phyloP scores from a whole-genome alignment of 1,284 basidiomycete species.

The Cryptococcus amylolentus region DNA sequence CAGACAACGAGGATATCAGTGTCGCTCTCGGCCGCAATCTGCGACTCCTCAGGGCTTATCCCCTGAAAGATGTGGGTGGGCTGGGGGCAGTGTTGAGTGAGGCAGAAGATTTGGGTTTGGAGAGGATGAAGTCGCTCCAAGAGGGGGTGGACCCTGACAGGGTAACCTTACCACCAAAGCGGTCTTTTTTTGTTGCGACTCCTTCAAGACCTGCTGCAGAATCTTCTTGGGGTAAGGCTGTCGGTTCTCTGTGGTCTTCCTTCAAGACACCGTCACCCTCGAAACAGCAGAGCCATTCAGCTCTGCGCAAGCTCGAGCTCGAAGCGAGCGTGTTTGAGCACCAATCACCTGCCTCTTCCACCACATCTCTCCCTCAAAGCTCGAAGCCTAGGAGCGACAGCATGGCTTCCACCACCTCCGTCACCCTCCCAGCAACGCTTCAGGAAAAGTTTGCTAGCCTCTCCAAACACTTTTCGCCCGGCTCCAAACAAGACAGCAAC shows the following conservation, averaged over 20 bases:
- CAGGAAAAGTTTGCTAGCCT: slow-evolving; percentile 18
- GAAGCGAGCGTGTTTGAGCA: neutral
- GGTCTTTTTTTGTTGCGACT: neutral
- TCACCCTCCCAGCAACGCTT: neutral
- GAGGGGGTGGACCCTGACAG: slow-evolving; percentile 29
- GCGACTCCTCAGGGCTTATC: slow-evolving; percentile 29
- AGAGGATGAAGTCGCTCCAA: slow-evolving; percentile 19
- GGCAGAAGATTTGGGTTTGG: slow-evolving; percentile 31
- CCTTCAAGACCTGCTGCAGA: slow-evolving; percentile 1
- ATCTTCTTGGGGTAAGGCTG: slow-evolving; percentile 7
- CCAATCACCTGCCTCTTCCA: neutral
- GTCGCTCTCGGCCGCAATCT: slow-evolving; percentile 22
- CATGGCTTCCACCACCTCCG: slow-evolving; percentile 13
- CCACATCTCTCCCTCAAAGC: neutral
- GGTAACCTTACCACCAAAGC: neutral
- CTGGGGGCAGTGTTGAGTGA: slow-evolving; percentile 25
- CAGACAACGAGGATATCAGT: neutral
- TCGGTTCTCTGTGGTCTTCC: slow-evolving; percentile 7
- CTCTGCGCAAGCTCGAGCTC: slow-evolving; percentile 2
- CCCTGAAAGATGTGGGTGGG: slow-evolving; percentile 29
- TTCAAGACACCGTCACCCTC: slow-evolving; percentile 7
- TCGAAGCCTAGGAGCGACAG: slow-evolving; percentile 11
- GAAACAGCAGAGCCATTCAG: slow-evolving; percentile 3
- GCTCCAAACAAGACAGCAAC: slow-evolving; percentile 2
- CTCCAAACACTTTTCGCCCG: slow-evolving; percentile 14